Evolutionary conservation across 2,329 filamentous ascomycete genomes (phyloP).

Genomic region (Hortaea sp.): DNA sequence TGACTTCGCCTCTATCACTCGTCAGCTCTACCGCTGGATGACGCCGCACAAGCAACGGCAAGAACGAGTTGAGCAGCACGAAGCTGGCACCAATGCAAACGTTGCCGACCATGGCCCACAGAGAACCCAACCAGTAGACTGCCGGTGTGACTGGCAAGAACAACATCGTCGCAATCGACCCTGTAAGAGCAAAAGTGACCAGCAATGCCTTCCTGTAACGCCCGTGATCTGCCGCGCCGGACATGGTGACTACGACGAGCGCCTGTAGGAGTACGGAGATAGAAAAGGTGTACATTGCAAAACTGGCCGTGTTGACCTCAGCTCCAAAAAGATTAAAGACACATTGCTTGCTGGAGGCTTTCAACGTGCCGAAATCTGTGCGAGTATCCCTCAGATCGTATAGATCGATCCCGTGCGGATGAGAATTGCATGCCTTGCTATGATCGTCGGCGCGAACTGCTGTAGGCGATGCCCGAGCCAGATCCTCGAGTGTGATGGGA

Average conservation of each 20-base stretch:
- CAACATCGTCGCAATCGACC: constrained; percentile 74
- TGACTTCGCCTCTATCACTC: not conserved
- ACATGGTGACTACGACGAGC: constrained; percentile 88
- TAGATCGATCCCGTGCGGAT: not conserved
- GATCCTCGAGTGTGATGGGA: constrained; percentile 85
- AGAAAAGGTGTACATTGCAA: constrained; percentile 98
- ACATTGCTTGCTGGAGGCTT: constrained; percentile 50
- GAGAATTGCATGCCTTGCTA: constrained; percentile 53
- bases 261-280: constrained; percentile 83
- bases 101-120: constrained; percentile 84
- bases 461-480: constrained; percentile 67
- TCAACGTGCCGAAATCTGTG: not conserved
- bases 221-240: constrained; percentile 89
- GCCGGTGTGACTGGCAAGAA: constrained; percentile 70
- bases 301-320: constrained; percentile 90
- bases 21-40: constrained; percentile 45
- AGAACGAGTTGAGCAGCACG: constrained; percentile 87
- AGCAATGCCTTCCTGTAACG: constrained; percentile 77
- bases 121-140: constrained; percentile 68
- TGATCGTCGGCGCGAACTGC: constrained; percentile 75
- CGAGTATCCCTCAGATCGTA: constrained; percentile 3
- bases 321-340: constrained; percentile 71
- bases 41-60: constrained; percentile 81
- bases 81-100: constrained; percentile 92
- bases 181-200: constrained; percentile 71